Evolutionary conservation across 306 rosid species (phyloP).

Genomic region (Comarum palustre): DNA sequence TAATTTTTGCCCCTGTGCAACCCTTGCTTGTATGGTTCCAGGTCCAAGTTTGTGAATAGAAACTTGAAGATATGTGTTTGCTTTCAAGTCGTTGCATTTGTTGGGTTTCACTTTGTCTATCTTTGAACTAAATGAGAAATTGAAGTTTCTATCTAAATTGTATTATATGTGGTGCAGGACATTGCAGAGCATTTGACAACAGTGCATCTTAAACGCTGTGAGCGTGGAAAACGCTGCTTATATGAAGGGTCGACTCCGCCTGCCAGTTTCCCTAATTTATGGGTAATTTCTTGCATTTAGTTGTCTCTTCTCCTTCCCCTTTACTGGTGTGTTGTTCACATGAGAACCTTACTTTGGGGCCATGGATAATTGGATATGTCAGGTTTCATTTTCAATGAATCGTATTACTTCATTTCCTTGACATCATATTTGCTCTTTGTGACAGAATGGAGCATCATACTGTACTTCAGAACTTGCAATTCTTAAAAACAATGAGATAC

Average conservation of each 20-base stretch:
- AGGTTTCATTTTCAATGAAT: not conserved
- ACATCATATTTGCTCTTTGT: not conserved
- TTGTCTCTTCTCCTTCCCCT: constrained; percentile 8
- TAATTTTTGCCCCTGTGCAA: not conserved
- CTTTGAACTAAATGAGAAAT: not conserved
- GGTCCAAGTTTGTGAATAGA: not conserved
- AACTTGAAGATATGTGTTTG: not conserved
- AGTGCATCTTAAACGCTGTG: constrained; percentile 73
- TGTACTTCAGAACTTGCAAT: constrained; percentile 78
- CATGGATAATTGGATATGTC: not conserved
- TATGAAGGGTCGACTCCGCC: constrained; percentile 98
- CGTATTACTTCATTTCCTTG: not conserved
- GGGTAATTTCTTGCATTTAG: constrained; percentile 56
- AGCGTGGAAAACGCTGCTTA: constrained; percentile 94
- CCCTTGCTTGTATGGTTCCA: constrained; percentile 8
- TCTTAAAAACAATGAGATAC: constrained; percentile 88
- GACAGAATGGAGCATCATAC: constrained; percentile 86
- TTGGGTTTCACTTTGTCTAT: constrained; percentile 5
- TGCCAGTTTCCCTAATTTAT: constrained; percentile 86
- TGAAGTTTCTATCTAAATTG: not conserved
- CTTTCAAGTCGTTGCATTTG: constrained; percentile 11
- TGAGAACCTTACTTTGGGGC: not conserved
- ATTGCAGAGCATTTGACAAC: constrained; percentile 91
- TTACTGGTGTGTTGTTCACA: not conserved
- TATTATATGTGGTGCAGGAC: constrained; percentile 51